Percentiles rank a stretch among this genome's conserved stretches.
Evolutionary conservation across 768 basidiomycete species (phyloP).

Genomic region (Epithele typhae): DNA sequence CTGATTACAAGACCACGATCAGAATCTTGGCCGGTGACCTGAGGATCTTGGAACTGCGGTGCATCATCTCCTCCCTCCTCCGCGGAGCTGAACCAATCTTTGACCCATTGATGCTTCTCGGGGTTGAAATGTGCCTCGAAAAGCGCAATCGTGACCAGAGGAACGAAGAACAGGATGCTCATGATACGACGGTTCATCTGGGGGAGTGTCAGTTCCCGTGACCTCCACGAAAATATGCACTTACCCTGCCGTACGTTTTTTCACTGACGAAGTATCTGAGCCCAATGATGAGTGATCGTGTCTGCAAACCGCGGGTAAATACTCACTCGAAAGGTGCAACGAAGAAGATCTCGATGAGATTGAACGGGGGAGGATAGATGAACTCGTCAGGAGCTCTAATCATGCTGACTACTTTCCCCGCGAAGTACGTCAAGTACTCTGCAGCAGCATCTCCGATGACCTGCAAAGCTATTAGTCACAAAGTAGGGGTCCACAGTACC

Average conservation of each 20-base stretch:
- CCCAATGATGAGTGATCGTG: slow-evolving; percentile 1
- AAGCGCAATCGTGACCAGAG: slow-evolving; percentile 68
- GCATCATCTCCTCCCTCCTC: slow-evolving; percentile 58
- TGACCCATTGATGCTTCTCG: slow-evolving; percentile 56
- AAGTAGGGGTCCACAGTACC: too few species aligned
- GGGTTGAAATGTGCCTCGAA: slow-evolving; percentile 59
- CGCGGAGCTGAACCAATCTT: slow-evolving; percentile 57
- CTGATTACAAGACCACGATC: slow-evolving; percentile 60
- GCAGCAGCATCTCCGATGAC: slow-evolving; percentile 83
- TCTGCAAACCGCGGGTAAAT: neutral
- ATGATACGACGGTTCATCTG: slow-evolving; percentile 79
- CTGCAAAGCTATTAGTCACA: slow-evolving; percentile 30
- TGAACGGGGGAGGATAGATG: slow-evolving; percentile 91
- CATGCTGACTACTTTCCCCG: slow-evolving; percentile 80
- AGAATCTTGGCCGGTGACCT: slow-evolving; percentile 50
- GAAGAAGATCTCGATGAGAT: slow-evolving; percentile 75
- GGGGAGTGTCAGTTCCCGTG: neutral
- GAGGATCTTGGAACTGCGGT: slow-evolving; percentile 54
- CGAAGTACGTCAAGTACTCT: slow-evolving; percentile 88
- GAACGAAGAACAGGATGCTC: slow-evolving; percentile 76
- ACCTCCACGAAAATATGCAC: neutral
- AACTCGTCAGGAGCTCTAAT: slow-evolving; percentile 82
- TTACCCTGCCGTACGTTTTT: slow-evolving; percentile 57
- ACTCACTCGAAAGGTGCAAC: slow-evolving; percentile 86
- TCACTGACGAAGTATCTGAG: slow-evolving; percentile 41